Percentiles rank a stretch among this genome's conserved stretches.
Evolutionary conservation across 129 eudicot genomes (phyloP).

Genomic region (Tanacetum coccineum): DNA sequence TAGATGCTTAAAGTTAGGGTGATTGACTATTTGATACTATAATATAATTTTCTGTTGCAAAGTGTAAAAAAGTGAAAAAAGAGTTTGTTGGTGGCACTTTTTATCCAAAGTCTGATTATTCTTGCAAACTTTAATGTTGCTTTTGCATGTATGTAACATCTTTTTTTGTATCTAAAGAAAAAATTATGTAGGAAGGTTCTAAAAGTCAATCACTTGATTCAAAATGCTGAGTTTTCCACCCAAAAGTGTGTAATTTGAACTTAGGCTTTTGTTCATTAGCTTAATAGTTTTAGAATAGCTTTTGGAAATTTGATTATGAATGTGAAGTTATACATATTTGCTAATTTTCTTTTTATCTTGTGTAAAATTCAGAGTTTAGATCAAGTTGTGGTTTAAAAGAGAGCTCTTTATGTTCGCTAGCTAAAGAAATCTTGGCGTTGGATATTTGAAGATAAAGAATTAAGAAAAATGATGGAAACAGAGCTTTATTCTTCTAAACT

Average conservation of each 20-base stretch:
- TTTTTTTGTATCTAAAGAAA: not conserved
- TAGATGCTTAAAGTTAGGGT: not conserved
- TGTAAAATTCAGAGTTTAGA: conserved; percentile 9
- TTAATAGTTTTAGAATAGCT: not conserved
- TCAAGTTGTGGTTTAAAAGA: conserved; percentile 2
- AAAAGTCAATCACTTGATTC: conserved; percentile 5
- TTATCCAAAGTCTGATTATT: conserved; percentile 14
- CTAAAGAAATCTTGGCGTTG: conserved; percentile 15
- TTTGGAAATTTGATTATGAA: not conserved
- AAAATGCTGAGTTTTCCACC: not conserved
- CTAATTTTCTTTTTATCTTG: not conserved
- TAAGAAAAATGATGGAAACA: conserved; percentile 58
- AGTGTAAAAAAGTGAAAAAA: not conserved
- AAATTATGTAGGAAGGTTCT: conserved; percentile 3
- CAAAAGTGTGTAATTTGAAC: not conserved
- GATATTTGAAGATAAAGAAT: conserved; percentile 4
- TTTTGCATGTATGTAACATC: conserved; percentile 4
- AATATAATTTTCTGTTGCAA: no score
- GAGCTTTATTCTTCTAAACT: conserved; percentile 67
- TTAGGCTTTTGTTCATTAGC: not conserved
- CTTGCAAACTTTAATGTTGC: conserved; percentile 1
- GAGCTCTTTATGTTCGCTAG: conserved; percentile 12
- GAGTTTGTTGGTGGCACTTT: conserved; percentile 15
- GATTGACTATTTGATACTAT: conserved; percentile 16
- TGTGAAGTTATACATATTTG: not conserved